Conservation (phyloP, 2,329 filamentous ascomycete species). For the Grosmannia clavigera region DNA sequence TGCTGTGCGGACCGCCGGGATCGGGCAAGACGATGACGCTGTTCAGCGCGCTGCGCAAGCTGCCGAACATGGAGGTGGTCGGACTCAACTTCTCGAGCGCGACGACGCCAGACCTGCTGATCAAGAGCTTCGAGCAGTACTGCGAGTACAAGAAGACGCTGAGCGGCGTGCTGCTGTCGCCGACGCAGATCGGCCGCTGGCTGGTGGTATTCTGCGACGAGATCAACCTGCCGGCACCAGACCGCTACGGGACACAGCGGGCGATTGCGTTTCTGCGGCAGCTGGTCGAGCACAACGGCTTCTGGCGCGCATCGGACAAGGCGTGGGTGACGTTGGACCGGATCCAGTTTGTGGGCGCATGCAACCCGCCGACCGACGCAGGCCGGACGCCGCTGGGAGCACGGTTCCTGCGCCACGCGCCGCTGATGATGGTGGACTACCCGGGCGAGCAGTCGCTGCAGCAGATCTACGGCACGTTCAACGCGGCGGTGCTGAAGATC, state of each 20-base stretch:
- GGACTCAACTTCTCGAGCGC: constrained; percentile 99
- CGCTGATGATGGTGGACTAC: constrained; percentile 99
- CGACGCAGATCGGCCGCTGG: constrained; percentile 94
- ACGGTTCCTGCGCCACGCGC: constrained; percentile 88
- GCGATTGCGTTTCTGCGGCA: constrained; percentile 96
- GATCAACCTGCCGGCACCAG: constrained; percentile 95
- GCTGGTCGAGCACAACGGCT: constrained; percentile 95
- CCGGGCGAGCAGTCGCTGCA: constrained; percentile 87
- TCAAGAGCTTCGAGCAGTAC: constrained; percentile 99
- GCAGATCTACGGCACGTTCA: constrained; percentile 99
- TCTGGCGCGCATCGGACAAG: constrained; percentile 96
- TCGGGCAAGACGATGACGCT: constrained; percentile 99
- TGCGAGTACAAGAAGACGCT: constrained; percentile 99
- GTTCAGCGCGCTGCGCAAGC: constrained; percentile 90
- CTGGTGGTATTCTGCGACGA: constrained; percentile 98
- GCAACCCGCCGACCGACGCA: constrained; percentile 94
- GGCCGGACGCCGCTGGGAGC: constrained; percentile 89
- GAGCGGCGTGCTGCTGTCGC: constrained; percentile 89
- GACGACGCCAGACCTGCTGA: constrained; percentile 90
- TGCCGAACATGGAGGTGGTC: constrained; percentile 98
- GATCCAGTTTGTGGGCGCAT: constrained; percentile 97
- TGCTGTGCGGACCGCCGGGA: constrained; percentile 93
- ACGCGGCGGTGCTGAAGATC: constrained; percentile 90
- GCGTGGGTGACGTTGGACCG: constrained; percentile 95
- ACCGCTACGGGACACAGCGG: constrained; percentile 94